These are phyloP conservation scores for Psilocybe azurescens DNA, from an alignment of 768 basidiomycete species.

Conservation along the genomic window DNA sequence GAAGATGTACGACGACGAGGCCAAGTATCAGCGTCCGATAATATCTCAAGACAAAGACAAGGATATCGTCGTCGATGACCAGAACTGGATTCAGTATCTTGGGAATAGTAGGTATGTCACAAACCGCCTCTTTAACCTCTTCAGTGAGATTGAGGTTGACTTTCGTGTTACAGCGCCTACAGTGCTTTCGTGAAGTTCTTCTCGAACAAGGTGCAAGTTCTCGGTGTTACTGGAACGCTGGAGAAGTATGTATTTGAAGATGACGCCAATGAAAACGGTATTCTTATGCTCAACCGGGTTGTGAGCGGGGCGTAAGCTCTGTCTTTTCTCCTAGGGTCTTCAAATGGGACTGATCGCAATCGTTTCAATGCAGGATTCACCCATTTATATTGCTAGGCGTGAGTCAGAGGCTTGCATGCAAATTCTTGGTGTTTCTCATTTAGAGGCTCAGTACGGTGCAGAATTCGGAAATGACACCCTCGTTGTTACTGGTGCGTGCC, in stretches of 20 bases:
- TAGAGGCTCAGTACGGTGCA: slow-evolving; percentile 45
- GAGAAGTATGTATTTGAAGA: slow-evolving; percentile 54
- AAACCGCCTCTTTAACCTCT: neutral
- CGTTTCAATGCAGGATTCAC: slow-evolving; percentile 45
- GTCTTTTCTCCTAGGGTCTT: neutral
- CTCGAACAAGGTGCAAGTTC: slow-evolving; percentile 37
- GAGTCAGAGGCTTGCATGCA: slow-evolving; percentile 22
- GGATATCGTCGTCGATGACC: slow-evolving; percentile 38
- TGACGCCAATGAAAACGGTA: slow-evolving; percentile 36
- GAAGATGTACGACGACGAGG: slow-evolving; percentile 53
- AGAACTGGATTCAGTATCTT: slow-evolving; percentile 57
- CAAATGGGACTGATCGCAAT: neutral
- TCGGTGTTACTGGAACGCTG: slow-evolving; percentile 43
- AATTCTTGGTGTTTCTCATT: neutral
- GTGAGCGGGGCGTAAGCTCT: slow-evolving; percentile 39
- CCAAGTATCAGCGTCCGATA: slow-evolving; percentile 43
- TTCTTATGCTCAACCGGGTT: slow-evolving; percentile 40
- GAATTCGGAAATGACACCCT: slow-evolving; percentile 58
- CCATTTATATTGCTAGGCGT: slow-evolving; percentile 65
- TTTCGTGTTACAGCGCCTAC: slow-evolving; percentile 37
- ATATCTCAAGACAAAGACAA: slow-evolving; percentile 39
- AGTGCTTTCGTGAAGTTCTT: slow-evolving; percentile 45
- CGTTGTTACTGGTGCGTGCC: slow-evolving; percentile 50
- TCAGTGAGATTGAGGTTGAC: neutral
- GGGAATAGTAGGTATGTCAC: slow-evolving; percentile 50